These are phyloP conservation scores for Eimeria praecox DNA, from an alignment of 169 alveolate genomes.

Conservation along the genomic window DNA sequence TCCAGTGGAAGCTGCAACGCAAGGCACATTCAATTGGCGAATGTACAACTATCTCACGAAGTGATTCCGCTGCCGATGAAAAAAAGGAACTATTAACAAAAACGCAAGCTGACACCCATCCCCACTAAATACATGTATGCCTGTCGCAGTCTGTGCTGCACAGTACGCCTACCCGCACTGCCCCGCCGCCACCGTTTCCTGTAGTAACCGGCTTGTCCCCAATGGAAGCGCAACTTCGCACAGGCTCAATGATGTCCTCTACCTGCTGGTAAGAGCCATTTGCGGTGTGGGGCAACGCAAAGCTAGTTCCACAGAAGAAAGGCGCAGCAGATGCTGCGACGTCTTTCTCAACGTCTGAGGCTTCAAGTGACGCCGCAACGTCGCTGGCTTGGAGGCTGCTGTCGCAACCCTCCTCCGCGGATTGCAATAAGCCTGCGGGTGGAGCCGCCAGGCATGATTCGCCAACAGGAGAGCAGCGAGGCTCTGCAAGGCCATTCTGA, in stretches of 20 bases:
- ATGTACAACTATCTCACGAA: neutral
- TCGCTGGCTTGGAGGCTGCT: slow-evolving; percentile 40
- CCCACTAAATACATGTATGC: neutral
- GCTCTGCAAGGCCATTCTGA: slow-evolving; percentile 13
- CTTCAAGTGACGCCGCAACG: slow-evolving; percentile 28
- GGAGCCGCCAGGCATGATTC: neutral
- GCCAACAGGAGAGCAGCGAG: neutral
- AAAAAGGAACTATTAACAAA: neutral
- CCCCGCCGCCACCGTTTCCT: neutral
- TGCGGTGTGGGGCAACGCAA: slow-evolving; percentile 48
- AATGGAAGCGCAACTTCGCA: slow-evolving; percentile 7
- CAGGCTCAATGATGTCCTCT: slow-evolving; percentile 51
- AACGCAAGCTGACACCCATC: neutral
- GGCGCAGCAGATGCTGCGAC: neutral
- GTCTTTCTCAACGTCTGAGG: slow-evolving; percentile 31
- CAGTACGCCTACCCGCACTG: slow-evolving; percentile 47
- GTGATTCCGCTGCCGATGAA: neutral
- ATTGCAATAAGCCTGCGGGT: neutral
- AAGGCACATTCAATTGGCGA: neutral
- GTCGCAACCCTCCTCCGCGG: slow-evolving; percentile 14
- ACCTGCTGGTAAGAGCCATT: slow-evolving; percentile 5
- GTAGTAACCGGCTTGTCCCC: neutral
- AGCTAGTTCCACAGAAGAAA: slow-evolving; percentile 18
- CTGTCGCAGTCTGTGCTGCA: neutral
- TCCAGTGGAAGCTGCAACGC: slow-evolving; percentile 77